Percentiles rank a stretch among this genome's conserved stretches.
phyloP scores from a whole-genome alignment of 192 early-diverging fungal genomes.

The Coemansia sp. region DNA sequence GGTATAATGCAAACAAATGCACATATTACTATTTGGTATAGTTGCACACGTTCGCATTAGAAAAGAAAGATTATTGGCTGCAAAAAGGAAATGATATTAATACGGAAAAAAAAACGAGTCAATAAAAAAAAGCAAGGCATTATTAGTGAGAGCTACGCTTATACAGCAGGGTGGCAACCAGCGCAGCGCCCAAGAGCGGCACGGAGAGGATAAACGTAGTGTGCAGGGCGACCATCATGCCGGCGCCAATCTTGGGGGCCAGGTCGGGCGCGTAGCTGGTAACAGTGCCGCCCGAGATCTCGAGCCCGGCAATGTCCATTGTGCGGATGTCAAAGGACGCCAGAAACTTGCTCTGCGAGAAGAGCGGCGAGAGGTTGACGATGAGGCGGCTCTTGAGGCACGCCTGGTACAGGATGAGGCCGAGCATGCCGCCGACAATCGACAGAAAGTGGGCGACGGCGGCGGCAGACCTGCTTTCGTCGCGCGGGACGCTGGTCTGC shows the following conservation, averaged over 20 bases:
- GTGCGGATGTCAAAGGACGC: slow-evolving; percentile 23
- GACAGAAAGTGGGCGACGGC: slow-evolving; percentile 46
- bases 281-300: slow-evolving; percentile 25
- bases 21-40: too few species aligned
- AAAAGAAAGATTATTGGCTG: too few species aligned
- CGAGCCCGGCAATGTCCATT: slow-evolving; percentile 46
- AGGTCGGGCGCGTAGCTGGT: slow-evolving; percentile 19
- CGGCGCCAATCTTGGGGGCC: slow-evolving; percentile 19
- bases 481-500: slow-evolving; percentile 32
- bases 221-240: slow-evolving; percentile 30
- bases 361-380: slow-evolving; percentile 26
- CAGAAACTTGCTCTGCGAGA: slow-evolving; percentile 22
- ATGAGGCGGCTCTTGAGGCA: slow-evolving; percentile 48
- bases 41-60: too few species aligned
- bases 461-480: slow-evolving; percentile 31
- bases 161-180: slow-evolving; percentile 37
- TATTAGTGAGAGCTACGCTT: slow-evolving; percentile 18
- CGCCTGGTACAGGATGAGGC: slow-evolving; percentile 47
- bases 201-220: slow-evolving; percentile 40
- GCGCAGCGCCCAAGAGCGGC: slow-evolving; percentile 35
- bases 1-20: too few species aligned
- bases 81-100: too few species aligned
- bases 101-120: too few species aligned
- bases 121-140: too few species aligned
- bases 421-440: slow-evolving; percentile 48